These are phyloP conservation scores for Trypanosoma platydactyli DNA, from an alignment of 208 protist species.

Conservation along the genomic window DNA sequence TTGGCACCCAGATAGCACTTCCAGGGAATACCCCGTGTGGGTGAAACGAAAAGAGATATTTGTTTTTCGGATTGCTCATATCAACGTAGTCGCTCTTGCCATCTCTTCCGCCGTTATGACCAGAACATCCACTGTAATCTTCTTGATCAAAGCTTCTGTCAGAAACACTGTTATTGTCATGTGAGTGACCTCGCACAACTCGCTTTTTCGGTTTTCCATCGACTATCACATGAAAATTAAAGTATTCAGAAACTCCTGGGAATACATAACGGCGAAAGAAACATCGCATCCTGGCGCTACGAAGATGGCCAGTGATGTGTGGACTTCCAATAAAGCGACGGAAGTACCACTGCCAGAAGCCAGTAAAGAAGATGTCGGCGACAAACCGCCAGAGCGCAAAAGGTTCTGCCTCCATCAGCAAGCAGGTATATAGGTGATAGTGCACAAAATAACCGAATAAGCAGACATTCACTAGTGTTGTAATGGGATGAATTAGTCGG, in stretches of 20 bases:
- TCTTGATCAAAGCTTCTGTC: too few species aligned
- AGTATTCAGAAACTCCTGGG: constrained; percentile 57
- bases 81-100: constrained; percentile 27
- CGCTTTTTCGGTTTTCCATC: constrained; percentile 6
- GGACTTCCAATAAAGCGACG: constrained; percentile 52
- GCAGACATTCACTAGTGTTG: constrained; percentile 49
- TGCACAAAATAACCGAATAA: constrained; percentile 49
- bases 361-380: constrained; percentile 36
- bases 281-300: constrained; percentile 24
- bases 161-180: neutral
- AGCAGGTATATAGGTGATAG: constrained; percentile 65
- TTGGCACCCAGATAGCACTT: constrained; percentile 39
- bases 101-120: neutral
- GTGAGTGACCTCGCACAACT: neutral
- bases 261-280: constrained; percentile 68
- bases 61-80: constrained; percentile 48
- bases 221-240: constrained; percentile 44
- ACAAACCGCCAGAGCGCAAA: constrained; percentile 44
- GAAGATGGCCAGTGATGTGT: constrained; percentile 56
- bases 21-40: constrained; percentile 81
- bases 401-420: constrained; percentile 31
- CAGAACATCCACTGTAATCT: too few species aligned
- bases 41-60: constrained; percentile 77
- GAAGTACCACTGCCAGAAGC: constrained; percentile 76
- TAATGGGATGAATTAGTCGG: constrained; percentile 52